Conservation (phyloP, 345 rosid species). For the Psidium guajava region DNA sequence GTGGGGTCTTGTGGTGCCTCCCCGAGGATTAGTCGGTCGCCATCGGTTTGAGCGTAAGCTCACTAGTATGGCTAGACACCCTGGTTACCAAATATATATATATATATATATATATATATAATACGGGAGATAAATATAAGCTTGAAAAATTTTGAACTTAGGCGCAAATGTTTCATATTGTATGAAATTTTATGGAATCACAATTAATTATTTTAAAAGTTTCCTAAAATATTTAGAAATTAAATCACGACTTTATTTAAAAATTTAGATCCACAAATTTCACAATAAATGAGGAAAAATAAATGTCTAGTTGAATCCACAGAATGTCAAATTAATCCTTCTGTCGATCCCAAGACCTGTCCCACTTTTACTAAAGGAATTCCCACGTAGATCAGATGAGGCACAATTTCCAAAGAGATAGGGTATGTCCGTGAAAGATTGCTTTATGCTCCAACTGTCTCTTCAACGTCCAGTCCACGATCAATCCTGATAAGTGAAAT, state of each 20-base stretch:
- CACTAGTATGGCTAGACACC: too few species aligned
- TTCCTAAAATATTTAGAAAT: neutral
- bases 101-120: too few species aligned
- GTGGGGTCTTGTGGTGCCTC: too few species aligned
- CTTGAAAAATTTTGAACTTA: neutral
- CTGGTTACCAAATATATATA: too few species aligned
- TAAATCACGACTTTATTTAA: accelerated
- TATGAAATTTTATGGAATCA: neutral
- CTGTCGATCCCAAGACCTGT: neutral
- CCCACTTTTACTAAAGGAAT: neutral
- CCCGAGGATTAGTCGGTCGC: too few species aligned
- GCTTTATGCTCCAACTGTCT: neutral
- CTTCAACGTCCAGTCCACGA: neutral
- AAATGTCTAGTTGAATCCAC: neutral
- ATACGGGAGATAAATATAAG: neutral
- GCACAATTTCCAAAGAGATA: neutral
- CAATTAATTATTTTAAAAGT: neutral
- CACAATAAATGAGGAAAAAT: neutral
- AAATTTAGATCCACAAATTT: neutral
- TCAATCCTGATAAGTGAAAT: neutral
- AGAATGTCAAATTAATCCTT: neutral
- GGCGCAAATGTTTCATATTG: neutral
- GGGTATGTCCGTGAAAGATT: too few species aligned
- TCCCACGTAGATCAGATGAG: neutral
- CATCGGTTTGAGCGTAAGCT: too few species aligned